Evolutionary conservation across 768 basidiomycete genomes (phyloP).

Genomic region (Mycena galericulata): DNA sequence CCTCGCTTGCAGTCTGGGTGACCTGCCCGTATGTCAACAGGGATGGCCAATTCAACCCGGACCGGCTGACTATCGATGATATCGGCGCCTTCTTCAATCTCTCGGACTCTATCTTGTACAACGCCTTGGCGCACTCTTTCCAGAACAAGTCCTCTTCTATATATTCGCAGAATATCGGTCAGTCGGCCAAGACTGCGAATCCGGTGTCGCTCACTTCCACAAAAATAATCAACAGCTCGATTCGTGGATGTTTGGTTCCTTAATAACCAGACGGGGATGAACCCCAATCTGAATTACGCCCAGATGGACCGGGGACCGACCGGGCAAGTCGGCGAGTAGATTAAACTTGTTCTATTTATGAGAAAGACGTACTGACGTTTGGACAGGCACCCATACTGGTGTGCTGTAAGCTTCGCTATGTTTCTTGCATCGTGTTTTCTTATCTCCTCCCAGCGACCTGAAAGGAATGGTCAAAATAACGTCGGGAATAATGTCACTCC

Average conservation of each 20-base stretch:
- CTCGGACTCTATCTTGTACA: conserved; percentile 72
- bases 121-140: conserved; percentile 66
- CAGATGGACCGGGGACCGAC: conserved; percentile 61
- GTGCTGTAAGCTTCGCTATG: conserved; percentile 55
- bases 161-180: conserved; percentile 59
- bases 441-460: conserved; percentile 56
- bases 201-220: background rate
- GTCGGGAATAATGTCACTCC: conserved; percentile 64
- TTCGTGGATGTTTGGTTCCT: conserved; percentile 72
- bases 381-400: conserved; percentile 61
- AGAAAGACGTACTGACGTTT: conserved; percentile 41
- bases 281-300: conserved; percentile 70
- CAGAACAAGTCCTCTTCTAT: conserved; percentile 48
- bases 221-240: conserved; percentile 44
- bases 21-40: conserved; percentile 66
- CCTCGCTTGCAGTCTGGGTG: conserved; percentile 59
- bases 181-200: background rate
- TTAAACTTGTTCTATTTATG: conserved; percentile 28
- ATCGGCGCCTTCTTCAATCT: conserved; percentile 66
- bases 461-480: conserved; percentile 69
- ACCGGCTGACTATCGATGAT: conserved; percentile 66
- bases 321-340: conserved; percentile 43
- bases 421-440: background rate
- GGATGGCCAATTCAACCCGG: conserved; percentile 77
- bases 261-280: conserved; percentile 68